Base-by-base conservation (phyloP, 1,139 yeast genomes). In the Tardiomyces blankii region DNA sequence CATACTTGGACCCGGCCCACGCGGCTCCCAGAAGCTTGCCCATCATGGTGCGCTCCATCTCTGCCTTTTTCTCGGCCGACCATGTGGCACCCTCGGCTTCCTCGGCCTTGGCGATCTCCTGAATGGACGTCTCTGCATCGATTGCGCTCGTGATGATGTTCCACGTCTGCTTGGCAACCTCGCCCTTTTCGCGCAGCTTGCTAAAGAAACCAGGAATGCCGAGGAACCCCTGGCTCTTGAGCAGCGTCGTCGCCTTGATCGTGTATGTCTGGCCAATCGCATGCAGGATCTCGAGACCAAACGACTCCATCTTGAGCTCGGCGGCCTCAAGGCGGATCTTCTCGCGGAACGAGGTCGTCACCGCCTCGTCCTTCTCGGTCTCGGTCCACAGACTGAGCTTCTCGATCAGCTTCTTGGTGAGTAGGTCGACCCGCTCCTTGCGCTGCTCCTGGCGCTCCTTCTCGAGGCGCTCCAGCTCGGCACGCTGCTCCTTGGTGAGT, bases 11-110 rank as follows among this genome's bases (percentile, higher is more conserved):
- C 0, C 96, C 97, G 43, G 83, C 82, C 98, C 98, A 89, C 9
- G 96, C 95, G 0, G 96, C 96, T 3, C 93, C 89, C 44, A 89
- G 70, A 2, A 89, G 89, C 62, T 89, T 91, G 39, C 96, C 96
- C 77, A 87, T 77, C 42, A 89, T 68, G 48, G 82, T 74, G 56
- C 88, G 82, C 60, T 89, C 97, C 78, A 86, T 75, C 52, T 86
- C 94, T 0, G 87, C 89, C 48, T 85, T 68, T 49, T 84, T 88
- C 60, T 87, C 96, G 1, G 77, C 77, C 0, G 94, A 78, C 59
- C 93, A 93, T 53, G 72, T 67, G 21, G 68, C 74, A 38, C 74
- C 75, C 4, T 73, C 78, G 46, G 67, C 64, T 49, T 73, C 73
- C 46, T 69, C 75, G 45, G 69, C 69, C 45, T 59, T 62, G 38